phyloP scores from a whole-genome alignment of 306 rosid species.

The Lupinus albus region DNA sequence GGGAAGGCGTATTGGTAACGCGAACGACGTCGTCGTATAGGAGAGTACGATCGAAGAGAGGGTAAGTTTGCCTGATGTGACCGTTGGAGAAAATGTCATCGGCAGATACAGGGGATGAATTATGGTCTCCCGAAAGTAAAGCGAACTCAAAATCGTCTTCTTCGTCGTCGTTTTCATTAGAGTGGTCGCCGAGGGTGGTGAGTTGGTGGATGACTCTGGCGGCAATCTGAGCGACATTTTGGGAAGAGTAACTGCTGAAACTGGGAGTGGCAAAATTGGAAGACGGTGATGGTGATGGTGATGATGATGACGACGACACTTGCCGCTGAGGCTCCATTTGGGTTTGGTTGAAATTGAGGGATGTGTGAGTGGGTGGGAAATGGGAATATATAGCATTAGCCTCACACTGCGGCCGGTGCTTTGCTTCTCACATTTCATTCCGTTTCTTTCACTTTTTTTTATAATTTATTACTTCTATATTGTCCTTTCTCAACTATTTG shows the following conservation, averaged over 20 bases:
- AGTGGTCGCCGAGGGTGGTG: neutral
- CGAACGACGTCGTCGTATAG: constrained; percentile 39
- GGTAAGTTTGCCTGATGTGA: constrained; percentile 69
- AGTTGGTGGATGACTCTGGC: constrained; percentile 65
- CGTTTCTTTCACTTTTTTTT: too few species aligned
- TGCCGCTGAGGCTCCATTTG: constrained; percentile 35
- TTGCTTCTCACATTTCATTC: too few species aligned
- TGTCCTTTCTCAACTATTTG: too few species aligned
- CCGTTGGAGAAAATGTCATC: constrained; percentile 87
- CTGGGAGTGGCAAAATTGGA: constrained; percentile 46
- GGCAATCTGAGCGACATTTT: constrained; percentile 67
- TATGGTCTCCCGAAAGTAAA: constrained; percentile 43
- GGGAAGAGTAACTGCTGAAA: constrained; percentile 69
- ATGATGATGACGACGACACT: constrained; percentile 40
- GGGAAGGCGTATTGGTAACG: neutral
- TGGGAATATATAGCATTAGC: too few species aligned
- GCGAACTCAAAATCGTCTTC: constrained; percentile 70
- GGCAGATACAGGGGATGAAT: constrained; percentile 64
- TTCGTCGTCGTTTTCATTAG: neutral
- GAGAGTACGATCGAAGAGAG: constrained; percentile 53
- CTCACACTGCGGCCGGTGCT: too few species aligned
- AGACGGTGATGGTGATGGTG: constrained; percentile 38
- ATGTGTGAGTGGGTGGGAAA: too few species aligned
- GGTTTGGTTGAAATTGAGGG: too few species aligned
- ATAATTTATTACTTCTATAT: too few species aligned